Conservation (phyloP, 495 filamentous ascomycete species). For the Venustampulla echinocandica region DNA sequence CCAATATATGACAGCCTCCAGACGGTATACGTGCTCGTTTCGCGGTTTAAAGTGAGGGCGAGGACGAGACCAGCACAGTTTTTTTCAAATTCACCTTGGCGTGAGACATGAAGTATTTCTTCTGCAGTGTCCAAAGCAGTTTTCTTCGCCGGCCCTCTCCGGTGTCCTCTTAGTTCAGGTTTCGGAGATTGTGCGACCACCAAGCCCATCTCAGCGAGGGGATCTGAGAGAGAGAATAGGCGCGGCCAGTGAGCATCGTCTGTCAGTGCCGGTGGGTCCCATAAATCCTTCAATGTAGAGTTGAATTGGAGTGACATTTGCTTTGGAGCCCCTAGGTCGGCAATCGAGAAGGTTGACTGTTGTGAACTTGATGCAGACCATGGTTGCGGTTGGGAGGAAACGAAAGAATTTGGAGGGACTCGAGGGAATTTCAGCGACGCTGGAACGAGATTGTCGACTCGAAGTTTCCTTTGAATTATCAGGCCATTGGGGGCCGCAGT, state of each 20-base stretch:
- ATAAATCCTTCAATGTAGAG: slow-evolving; percentile 38
- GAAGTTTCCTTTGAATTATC: slow-evolving; percentile 69
- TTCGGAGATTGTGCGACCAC: slow-evolving; percentile 47
- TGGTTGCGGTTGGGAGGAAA: slow-evolving; percentile 52
- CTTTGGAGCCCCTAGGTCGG: slow-evolving; percentile 41
- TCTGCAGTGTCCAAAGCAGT: slow-evolving; percentile 55
- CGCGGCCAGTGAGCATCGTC: slow-evolving; percentile 58
- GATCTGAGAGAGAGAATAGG: slow-evolving; percentile 79
- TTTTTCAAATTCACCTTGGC: slow-evolving; percentile 20
- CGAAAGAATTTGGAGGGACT: slow-evolving; percentile 73
- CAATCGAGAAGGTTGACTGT: slow-evolving; percentile 43
- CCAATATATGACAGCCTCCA: slow-evolving; percentile 68
- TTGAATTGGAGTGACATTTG: slow-evolving; percentile 36
- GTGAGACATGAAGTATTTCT: slow-evolving; percentile 71
- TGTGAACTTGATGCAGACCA: slow-evolving; percentile 32
- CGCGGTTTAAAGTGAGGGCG: slow-evolving; percentile 72
- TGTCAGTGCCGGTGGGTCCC: slow-evolving; percentile 36
- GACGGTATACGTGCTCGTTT: slow-evolving; percentile 62
- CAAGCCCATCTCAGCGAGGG: slow-evolving; percentile 75
- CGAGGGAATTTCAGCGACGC: slow-evolving; percentile 42
- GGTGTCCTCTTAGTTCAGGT: slow-evolving; percentile 22
- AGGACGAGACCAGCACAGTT: slow-evolving; percentile 45
- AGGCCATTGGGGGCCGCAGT: slow-evolving; percentile 75
- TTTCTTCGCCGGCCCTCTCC: slow-evolving; percentile 21
- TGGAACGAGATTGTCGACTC: slow-evolving; percentile 29